phyloP scores from a whole-genome alignment of 1,139 yeast species.

The Cylindricascospora bacillispora region DNA sequence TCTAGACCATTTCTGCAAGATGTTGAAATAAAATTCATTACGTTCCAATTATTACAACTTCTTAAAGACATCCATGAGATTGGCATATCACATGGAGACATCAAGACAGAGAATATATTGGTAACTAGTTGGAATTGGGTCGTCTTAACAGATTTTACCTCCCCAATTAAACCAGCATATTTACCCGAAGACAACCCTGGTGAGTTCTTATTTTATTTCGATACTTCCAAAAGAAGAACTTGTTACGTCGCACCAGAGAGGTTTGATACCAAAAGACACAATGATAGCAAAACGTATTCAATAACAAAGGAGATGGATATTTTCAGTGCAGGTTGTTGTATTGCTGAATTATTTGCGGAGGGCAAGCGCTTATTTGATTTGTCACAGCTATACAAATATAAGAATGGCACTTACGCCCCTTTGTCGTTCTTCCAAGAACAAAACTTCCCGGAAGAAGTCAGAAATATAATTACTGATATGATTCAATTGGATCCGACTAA shows the following conservation, averaged over 20 bases:
- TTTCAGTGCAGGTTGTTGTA: slow-evolving; percentile 83
- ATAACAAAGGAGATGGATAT: slow-evolving; percentile 67
- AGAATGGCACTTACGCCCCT: slow-evolving; percentile 43
- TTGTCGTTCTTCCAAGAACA: slow-evolving; percentile 28
- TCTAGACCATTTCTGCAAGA: slow-evolving; percentile 77
- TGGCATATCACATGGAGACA: slow-evolving; percentile 72
- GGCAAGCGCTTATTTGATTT: slow-evolving; percentile 80
- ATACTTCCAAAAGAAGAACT: slow-evolving; percentile 71
- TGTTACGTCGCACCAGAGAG: slow-evolving; percentile 95
- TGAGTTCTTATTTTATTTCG: slow-evolving; percentile 86
- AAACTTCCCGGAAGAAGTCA: slow-evolving; percentile 39
- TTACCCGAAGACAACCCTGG: slow-evolving; percentile 92
- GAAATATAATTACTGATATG: slow-evolving; percentile 48
- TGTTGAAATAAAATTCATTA: slow-evolving; percentile 73
- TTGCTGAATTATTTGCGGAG: slow-evolving; percentile 79
- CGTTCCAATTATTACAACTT: slow-evolving; percentile 60
- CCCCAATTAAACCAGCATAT: slow-evolving; percentile 61
- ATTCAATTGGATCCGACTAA: slow-evolving; percentile 47
- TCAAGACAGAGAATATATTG: slow-evolving; percentile 78
- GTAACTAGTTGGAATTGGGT: slow-evolving; percentile 89
- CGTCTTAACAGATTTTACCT: slow-evolving; percentile 69
- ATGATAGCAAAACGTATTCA: slow-evolving; percentile 14
- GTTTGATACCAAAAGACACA: slow-evolving; percentile 32
- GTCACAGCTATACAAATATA: slow-evolving; percentile 76
- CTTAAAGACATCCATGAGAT: slow-evolving; percentile 51